Evolutionary conservation across 495 filamentous ascomycete genomes (phyloP), one percentile per base, ranked within the genome.

Genomic region (Antarctomyces pellizariae): DNA sequence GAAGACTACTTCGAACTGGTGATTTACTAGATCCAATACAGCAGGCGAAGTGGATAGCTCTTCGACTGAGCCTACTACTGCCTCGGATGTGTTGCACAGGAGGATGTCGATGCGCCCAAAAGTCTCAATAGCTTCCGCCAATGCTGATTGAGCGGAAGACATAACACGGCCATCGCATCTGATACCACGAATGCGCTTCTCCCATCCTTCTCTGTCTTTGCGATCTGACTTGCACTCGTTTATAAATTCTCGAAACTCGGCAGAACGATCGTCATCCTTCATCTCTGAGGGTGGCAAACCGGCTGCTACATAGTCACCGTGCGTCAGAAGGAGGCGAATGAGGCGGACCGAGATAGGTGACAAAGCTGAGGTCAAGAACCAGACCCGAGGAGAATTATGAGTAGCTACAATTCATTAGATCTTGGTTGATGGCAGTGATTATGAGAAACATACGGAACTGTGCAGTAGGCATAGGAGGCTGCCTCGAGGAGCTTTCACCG

Each of bases 1-100:
- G 56, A 84, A 92, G 30, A 86, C 78, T 21, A 69, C 71, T 46
- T 93, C 84, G 49, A 93, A 93, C 45, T 92, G 83, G 40, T 84
- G 73, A 28, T 73, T 68, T 8, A 89, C 74, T 2, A 91, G 56
- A 25, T 74, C 76, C 39, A 69, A 53, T 8, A 76, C 80, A 10
- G 71, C 60, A 4, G 62, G 53, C n/a, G 62, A 64, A 16, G 73
- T 69, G 3, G 67, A 66, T 13, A 93, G 59, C 47, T 97, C 86
- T 46, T 97, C 86, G 7, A 97, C 71, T 7, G 83, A 76, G 32
- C 86, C 86, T 18, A 93, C 62, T 13, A 92, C 62, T 26, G 79
- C 78, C 65, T 90, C 77, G 39, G 70, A 80, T 24, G 72, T 74
- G 49, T 76, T 86, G 47, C 76, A 84, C 18, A 93, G 58, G 30